Evolutionary conservation across 805 yeast genomes (phyloP), one percentile per base, ranked within the genome.

Genomic region (Pichia paraexigua): DNA sequence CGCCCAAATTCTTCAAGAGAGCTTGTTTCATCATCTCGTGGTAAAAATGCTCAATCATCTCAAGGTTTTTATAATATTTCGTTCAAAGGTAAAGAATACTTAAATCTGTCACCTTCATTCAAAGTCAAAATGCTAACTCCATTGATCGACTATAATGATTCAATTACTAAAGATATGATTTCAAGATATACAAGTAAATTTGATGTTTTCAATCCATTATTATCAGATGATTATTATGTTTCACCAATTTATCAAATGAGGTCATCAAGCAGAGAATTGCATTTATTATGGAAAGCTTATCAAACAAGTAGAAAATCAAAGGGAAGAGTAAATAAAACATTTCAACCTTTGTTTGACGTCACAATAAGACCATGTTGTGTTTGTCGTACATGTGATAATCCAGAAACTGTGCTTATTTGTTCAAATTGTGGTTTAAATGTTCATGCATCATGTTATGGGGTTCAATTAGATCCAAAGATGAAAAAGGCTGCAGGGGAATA

Each of bases 391-490:
- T 48, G 58, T 6, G 61, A 52, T 13, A 53, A 48, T 24, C 50
- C 40, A 5, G 74, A 71, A 13, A 75, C 73, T 39, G 70, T 78
- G 58, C 57, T 85, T 11, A 66, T 73, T 0, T 89, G 96, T 63
- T 60, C 71, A 2, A 70, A 73, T 28, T 90, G 96, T 70, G 86
- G 86, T 0, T 67, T 87, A 32, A 74, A 73, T 50, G 88, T 83
- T 2, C 97, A 90, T 63, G 71, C 77, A 3, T 64, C 75, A 0
- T 90, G 96, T 60, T 83, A 82, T 60, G 96, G 95, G 0, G 63
- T 75, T 9, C 47, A 50, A 3, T 25, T 62, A 12, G 41, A 45
- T n/a, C 41, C 43, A 10, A 11, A 56, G 48, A 22, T 47, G 52
- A 48, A 42, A 28, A 49, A n/a, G 4, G 44, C n/a, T 37, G 53